phyloP scores from a whole-genome alignment of 768 basidiomycete species.

The Tephrocybe sp. region DNA sequence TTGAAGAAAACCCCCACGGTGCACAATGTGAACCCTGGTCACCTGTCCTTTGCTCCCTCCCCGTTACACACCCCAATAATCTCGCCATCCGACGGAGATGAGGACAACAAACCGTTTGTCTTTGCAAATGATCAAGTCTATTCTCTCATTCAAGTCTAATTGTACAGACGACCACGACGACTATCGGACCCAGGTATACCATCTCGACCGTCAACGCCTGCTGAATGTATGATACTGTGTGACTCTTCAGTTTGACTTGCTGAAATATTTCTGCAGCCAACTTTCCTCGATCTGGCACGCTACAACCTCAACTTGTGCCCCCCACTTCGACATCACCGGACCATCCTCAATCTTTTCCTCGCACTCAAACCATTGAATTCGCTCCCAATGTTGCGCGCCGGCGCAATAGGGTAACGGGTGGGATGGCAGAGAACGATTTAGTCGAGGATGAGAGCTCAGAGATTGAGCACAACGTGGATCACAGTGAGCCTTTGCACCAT shows the following conservation, averaged over 20 bases:
- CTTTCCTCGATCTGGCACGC: constrained; percentile 38
- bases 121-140: background rate
- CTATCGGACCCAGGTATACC: constrained; percentile 36
- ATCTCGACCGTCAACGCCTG: constrained; percentile 33
- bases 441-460: constrained; percentile 13
- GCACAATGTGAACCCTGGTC: constrained; percentile 14
- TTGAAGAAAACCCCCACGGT: constrained; percentile 20
- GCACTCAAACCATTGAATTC: constrained; percentile 42
- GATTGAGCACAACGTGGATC: constrained; percentile 12
- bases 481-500: constrained; percentile 10
- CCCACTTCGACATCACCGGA: constrained; percentile 9
- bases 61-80: constrained; percentile 1
- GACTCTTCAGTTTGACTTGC: background rate
- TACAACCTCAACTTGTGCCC: constrained; percentile 17
- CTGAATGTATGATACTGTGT: constrained; percentile 24
- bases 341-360: constrained; percentile 27
- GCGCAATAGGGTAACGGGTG: constrained; percentile 20
- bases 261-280: constrained; percentile 20
- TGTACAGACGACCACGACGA: constrained; percentile 25
- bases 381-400: constrained; percentile 30
- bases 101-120: constrained; percentile 3
- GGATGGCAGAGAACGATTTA: constrained; percentile 14
- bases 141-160: background rate
- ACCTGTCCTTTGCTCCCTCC: constrained; percentile 21
- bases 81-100: constrained; percentile 5